Evolutionary conservation across 2,329 filamentous ascomycete genomes (phyloP).

Genomic region (Colletotrichum endophyticum): DNA sequence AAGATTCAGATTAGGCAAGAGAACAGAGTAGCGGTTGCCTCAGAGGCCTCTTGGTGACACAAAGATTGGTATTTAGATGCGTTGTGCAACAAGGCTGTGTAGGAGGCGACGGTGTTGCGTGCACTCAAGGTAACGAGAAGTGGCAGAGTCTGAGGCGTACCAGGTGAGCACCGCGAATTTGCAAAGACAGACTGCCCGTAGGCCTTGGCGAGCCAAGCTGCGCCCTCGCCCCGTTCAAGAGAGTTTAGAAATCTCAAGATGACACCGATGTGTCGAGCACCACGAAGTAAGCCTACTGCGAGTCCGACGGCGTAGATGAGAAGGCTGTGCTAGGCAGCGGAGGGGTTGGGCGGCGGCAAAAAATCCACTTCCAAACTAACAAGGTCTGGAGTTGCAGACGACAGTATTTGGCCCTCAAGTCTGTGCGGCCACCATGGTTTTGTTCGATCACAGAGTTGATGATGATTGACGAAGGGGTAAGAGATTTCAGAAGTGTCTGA

Average conservation of each 20-base stretch:
- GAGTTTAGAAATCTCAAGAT: neutral
- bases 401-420: neutral
- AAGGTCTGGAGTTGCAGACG: neutral
- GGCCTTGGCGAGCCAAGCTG: neutral
- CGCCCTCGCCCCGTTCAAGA: slow-evolving; percentile 17
- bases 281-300: neutral
- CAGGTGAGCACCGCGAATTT: neutral
- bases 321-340: slow-evolving; percentile 13
- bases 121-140: neutral
- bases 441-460: neutral
- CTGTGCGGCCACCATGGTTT: neutral
- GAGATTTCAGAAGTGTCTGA: neutral
- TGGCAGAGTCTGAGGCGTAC: slow-evolving; percentile 4
- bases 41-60: neutral
- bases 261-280: neutral
- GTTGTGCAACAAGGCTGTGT: neutral
- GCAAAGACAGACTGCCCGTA: neutral
- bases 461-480: neutral
- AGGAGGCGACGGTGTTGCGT: neutral
- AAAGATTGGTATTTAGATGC: slow-evolving; percentile 1
- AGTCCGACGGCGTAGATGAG: neutral
- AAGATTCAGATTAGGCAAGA: neutral
- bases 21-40: neutral
- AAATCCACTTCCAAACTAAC: neutral
- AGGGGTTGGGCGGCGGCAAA: neutral